These are phyloP conservation scores for Aspergillus conjunctus DNA, from an alignment of 495 filamentous ascomycete genomes.

Conservation along the genomic window DNA sequence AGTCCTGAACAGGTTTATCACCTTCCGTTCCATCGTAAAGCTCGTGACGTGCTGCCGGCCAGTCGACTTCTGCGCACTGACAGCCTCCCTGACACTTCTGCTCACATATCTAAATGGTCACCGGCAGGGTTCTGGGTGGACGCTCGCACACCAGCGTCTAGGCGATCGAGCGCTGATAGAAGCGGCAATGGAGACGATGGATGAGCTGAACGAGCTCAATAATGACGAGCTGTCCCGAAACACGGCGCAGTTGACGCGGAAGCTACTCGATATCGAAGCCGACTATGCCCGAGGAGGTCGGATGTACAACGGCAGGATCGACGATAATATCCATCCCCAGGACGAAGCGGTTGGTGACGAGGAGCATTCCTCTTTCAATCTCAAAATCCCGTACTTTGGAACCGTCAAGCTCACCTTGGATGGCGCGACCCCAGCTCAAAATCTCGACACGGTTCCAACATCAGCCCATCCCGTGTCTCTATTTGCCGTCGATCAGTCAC, in stretches of 20 bases:
- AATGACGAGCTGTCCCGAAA: conserved; percentile 35
- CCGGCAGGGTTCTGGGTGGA: conserved; percentile 15
- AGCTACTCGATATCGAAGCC: conserved; percentile 38
- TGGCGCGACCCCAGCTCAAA: no score
- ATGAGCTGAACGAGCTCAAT: conserved; percentile 31
- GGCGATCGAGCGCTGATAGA: conserved; percentile 51
- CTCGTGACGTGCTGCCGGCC: conserved; percentile 6
- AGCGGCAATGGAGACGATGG: conserved; percentile 42
- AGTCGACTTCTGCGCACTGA: conserved; percentile 12
- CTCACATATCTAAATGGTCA: conserved; percentile 24
- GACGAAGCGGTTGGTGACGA: conserved; percentile 13
- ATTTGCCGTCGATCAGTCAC: no score
- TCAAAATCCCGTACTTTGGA: no score
- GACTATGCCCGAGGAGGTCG: conserved; percentile 28
- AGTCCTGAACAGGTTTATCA: conserved; percentile 7
- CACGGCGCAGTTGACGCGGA: conserved; percentile 35
- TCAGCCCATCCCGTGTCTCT: no score
- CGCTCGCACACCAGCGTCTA: conserved; percentile 42
- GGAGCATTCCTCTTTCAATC: conserved; percentile 28
- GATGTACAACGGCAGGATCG: no score
- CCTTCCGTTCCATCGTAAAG: conserved; percentile 2
- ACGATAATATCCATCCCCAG: conserved; percentile 13
- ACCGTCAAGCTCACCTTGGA: no score
- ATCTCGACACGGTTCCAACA: no score
- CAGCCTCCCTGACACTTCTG: conserved; percentile 6